Evolutionary conservation across 805 yeast species (phyloP).

Genomic region (Saccharomycopsis sp.): DNA sequence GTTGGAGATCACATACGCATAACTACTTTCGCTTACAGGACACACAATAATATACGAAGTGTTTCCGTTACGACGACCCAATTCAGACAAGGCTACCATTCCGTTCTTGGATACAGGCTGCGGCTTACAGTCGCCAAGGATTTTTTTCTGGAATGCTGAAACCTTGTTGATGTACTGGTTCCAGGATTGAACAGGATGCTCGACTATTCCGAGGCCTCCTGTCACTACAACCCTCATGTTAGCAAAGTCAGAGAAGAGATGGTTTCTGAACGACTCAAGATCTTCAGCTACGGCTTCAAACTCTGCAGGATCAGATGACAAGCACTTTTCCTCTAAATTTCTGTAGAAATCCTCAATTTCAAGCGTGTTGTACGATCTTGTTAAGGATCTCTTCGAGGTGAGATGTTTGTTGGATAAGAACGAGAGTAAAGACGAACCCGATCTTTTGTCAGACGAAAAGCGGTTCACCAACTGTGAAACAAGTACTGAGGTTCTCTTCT

Average conservation of each 20-base stretch:
- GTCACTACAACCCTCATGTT: slow-evolving; percentile 63
- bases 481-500: slow-evolving; percentile 58
- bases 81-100: slow-evolving; percentile 43
- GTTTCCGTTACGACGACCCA: slow-evolving; percentile 46
- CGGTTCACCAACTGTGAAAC: slow-evolving; percentile 55
- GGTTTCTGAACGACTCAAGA: slow-evolving; percentile 45
- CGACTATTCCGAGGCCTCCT: slow-evolving; percentile 56
- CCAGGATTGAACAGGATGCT: slow-evolving; percentile 59
- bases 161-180: slow-evolving; percentile 27
- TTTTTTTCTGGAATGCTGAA: slow-evolving; percentile 25
- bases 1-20: slow-evolving; percentile 50
- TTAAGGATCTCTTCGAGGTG: slow-evolving; percentile 53
- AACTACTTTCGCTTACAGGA: slow-evolving; percentile 82
- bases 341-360: slow-evolving; percentile 53
- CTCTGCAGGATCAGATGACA: slow-evolving; percentile 44
- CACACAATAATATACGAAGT: slow-evolving; percentile 61
- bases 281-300: slow-evolving; percentile 40
- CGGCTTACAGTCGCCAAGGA: slow-evolving; percentile 18
- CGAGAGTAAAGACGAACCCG: slow-evolving; percentile 56
- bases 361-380: slow-evolving; percentile 60
- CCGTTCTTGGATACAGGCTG: slow-evolving; percentile 42
- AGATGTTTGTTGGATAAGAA: slow-evolving; percentile 52
- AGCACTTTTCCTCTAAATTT: slow-evolving; percentile 35
- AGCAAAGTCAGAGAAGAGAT: slow-evolving; percentile 42
- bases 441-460: slow-evolving; percentile 57